A percentile compares a stretch with the other conserved stretches of the same genome.
These are phyloP conservation scores for Polytrichum commune DNA, from an alignment of 225 moss, liverwort and hornwort species.

Conservation along the genomic window DNA sequence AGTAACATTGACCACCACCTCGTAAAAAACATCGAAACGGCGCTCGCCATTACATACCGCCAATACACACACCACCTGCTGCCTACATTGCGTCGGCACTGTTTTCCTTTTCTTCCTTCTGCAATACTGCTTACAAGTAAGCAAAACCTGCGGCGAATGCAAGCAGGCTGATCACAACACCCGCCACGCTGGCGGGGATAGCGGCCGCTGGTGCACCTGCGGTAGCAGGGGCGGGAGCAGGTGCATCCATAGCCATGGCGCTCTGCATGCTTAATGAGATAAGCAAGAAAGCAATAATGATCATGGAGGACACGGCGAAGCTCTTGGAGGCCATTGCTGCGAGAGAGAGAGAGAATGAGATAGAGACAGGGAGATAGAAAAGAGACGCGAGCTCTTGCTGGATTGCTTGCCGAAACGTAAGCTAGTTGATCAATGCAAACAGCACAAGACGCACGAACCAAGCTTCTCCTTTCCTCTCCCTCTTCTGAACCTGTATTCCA, in stretches of 20 bases:
- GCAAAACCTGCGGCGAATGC: slow-evolving; percentile 10
- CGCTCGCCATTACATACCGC: not conserved
- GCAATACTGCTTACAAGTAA: not conserved
- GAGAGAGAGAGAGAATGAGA: not conserved
- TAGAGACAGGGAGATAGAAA: too few relatives aligned
- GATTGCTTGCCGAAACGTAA: not conserved
- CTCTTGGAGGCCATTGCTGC: slow-evolving; percentile 17
- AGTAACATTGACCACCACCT: not conserved
- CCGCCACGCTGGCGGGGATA: not conserved
- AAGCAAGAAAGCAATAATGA: slow-evolving; percentile 6
- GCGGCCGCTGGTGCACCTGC: not conserved
- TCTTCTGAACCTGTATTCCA: not conserved
- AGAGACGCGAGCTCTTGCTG: not conserved
- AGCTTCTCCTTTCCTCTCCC: not conserved
- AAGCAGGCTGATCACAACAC: slow-evolving; percentile 1
- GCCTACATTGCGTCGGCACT: not conserved
- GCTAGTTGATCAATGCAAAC: too few relatives aligned
- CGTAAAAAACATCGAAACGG: not conserved
- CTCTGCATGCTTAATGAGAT: slow-evolving; percentile 10
- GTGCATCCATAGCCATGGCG: slow-evolving; percentile 13
- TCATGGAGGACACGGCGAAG: not conserved
- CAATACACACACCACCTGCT: too few relatives aligned
- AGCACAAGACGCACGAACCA: not conserved
- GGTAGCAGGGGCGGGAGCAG: not conserved
- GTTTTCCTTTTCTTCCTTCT: not conserved